These are phyloP conservation scores for Cicer arietinum DNA, from an alignment of 306 rosid genomes.

Conservation along the genomic window DNA sequence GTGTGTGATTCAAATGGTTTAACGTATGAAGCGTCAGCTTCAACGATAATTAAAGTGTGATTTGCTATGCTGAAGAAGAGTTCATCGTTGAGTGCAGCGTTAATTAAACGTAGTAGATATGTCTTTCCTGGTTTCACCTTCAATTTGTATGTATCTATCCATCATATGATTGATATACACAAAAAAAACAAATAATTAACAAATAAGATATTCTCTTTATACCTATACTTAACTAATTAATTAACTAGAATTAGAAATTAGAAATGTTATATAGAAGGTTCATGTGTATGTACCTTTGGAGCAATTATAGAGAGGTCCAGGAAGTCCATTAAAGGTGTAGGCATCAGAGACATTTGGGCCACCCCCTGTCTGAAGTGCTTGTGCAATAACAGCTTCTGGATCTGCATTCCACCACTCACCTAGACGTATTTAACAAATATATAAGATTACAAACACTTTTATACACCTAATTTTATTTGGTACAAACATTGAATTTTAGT, in stretches of 20 bases:
- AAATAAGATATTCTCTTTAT: background rate
- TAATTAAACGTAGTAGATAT: conserved; percentile 75
- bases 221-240: too few relatives aligned
- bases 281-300: conserved; percentile 51
- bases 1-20: conserved; percentile 61
- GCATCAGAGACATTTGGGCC: conserved; percentile 86
- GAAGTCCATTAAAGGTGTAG: conserved; percentile 72
- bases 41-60: conserved; percentile 62
- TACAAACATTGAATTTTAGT: too few relatives aligned
- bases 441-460: background rate
- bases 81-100: conserved; percentile 84
- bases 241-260: too few relatives aligned
- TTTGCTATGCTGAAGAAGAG: conserved; percentile 81
- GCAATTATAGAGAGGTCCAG: conserved; percentile 77
- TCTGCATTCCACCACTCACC: conserved; percentile 89
- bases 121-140: conserved; percentile 76
- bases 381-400: conserved; percentile 65
- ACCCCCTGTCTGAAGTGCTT: conserved; percentile 68
- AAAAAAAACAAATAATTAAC: background rate
- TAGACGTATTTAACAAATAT: conserved; percentile 11
- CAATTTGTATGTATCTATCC: conserved; percentile 61
- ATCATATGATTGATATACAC: background rate
- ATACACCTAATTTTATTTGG: too few relatives aligned
- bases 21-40: conserved; percentile 72
- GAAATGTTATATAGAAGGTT: background rate